Conservation (phyloP, 768 basidiomycete genomes). For the Amyloporia xantha region DNA sequence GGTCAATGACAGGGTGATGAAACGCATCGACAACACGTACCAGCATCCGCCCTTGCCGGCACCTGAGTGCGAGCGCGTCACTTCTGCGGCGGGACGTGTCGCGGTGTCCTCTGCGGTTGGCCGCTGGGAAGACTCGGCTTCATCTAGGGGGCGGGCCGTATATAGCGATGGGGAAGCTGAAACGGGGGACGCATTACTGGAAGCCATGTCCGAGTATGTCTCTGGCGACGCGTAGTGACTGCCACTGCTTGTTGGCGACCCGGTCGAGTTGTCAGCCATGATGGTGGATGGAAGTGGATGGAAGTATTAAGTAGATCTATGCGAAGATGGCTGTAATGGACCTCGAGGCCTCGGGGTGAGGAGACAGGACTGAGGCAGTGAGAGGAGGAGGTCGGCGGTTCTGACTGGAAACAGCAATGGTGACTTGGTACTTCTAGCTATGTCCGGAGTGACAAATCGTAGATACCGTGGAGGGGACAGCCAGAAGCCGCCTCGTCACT, state of each 20-base stretch:
- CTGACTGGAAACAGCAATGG: conserved; percentile 16
- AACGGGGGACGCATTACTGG: conserved; percentile 16
- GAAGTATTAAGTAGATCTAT: conserved; percentile 1
- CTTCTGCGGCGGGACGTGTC: conserved; percentile 27
- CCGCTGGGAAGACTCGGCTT: conserved; percentile 8
- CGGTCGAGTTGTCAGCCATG: conserved; percentile 14
- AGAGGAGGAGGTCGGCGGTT: conserved; percentile 13
- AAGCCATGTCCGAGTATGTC: conserved; percentile 12
- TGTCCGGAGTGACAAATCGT: conserved; percentile 17
- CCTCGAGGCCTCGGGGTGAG: background rate
- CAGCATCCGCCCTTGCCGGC: conserved; percentile 75
- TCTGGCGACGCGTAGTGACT: conserved; percentile 18
- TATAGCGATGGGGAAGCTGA: conserved; percentile 13
- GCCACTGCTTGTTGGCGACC: conserved; percentile 13
- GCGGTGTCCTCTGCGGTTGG: conserved; percentile 41
- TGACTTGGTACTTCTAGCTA: conserved; percentile 16
- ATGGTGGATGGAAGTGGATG: background rate
- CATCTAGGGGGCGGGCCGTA: conserved; percentile 11
- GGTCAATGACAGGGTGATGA: conserved; percentile 4
- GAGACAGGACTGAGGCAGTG: conserved; percentile 14
- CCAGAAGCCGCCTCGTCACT: conserved; percentile 20
- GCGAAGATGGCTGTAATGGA: background rate
- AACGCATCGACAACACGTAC: conserved; percentile 35
- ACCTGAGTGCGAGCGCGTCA: conserved; percentile 30
- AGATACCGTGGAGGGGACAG: conserved; percentile 14